phyloP scores from a whole-genome alignment of 2,329 filamentous ascomycete genomes.

The Venturia oleaginea region DNA sequence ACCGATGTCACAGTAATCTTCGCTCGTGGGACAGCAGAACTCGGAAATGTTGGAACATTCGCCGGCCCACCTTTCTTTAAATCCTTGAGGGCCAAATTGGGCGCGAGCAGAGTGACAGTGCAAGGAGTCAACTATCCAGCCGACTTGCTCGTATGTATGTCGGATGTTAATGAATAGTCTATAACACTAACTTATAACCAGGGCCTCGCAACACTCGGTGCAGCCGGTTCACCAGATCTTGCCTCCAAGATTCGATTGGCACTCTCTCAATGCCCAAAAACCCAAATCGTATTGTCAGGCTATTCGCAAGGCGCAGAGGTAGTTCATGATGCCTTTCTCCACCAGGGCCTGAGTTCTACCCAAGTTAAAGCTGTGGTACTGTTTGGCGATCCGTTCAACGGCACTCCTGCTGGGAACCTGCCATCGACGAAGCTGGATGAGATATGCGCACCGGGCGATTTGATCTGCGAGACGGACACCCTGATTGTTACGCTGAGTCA shows the following conservation, averaged over 20 bases:
- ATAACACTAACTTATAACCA: constrained; percentile 6
- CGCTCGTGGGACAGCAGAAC: constrained; percentile 20
- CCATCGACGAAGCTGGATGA: neutral
- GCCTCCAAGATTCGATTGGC: constrained; percentile 21
- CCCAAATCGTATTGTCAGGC: constrained; percentile 26
- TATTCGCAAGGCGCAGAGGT: constrained; percentile 28
- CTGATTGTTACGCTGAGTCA: constrained; percentile 5
- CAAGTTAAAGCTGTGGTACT: constrained; percentile 7
- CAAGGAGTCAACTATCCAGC: constrained; percentile 28
- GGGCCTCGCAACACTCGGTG: constrained; percentile 23
- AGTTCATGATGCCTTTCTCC: constrained; percentile 17
- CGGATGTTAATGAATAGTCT: neutral
- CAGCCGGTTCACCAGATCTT: constrained; percentile 22
- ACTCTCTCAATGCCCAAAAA: constrained; percentile 23
- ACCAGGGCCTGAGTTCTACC: constrained; percentile 11
- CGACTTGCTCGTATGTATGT: constrained; percentile 19
- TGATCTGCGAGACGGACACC: constrained; percentile 8
- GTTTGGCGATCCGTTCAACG: constrained; percentile 14
- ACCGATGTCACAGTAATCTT: constrained; percentile 13
- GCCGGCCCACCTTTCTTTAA: constrained; percentile 31
- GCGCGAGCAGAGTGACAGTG: constrained; percentile 22
- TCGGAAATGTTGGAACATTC: constrained; percentile 34
- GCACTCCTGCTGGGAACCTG: constrained; percentile 1
- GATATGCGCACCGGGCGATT: constrained; percentile 8
- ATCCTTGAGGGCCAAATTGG: constrained; percentile 22